Evolutionary conservation across 768 basidiomycete genomes (phyloP).

Genomic region (Leccinum broughii): DNA sequence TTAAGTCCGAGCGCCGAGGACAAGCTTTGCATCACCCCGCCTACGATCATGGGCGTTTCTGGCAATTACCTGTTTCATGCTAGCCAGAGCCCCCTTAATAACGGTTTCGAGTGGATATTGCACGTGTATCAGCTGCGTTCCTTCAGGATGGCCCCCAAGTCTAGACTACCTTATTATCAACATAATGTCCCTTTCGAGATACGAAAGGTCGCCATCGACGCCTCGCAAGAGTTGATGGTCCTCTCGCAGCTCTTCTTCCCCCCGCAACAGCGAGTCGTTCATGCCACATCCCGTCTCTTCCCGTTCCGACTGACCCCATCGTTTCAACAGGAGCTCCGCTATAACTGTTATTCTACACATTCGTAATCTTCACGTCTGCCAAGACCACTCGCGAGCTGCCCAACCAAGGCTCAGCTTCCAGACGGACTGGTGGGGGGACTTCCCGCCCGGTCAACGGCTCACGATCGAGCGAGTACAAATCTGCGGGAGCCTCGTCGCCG

Average conservation of each 20-base stretch:
- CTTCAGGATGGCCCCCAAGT: constrained; percentile 27
- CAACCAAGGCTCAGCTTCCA: constrained; percentile 30
- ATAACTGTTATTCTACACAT: constrained; percentile 43
- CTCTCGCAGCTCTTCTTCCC: constrained; percentile 33
- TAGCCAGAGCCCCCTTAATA: constrained; percentile 33
- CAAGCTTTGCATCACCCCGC: constrained; percentile 32
- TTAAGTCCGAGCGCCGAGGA: constrained; percentile 33
- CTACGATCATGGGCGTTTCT: constrained; percentile 35
- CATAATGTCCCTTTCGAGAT: constrained; percentile 36
- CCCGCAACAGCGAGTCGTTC: constrained; percentile 25
- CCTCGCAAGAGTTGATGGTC: constrained; percentile 32
- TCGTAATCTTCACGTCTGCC: constrained; percentile 55
- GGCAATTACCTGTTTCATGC: constrained; percentile 36
- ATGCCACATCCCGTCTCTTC: neutral
- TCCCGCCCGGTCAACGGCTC: constrained; percentile 35
- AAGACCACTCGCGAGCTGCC: constrained; percentile 49
- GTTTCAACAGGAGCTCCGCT: constrained; percentile 24
- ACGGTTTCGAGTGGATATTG: constrained; percentile 34
- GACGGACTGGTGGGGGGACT: constrained; percentile 37
- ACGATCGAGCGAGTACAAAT: constrained; percentile 32
- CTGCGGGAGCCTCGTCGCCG: constrained; percentile 26
- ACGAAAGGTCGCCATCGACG: constrained; percentile 35
- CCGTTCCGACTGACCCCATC: neutral
- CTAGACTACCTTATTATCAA: constrained; percentile 31
- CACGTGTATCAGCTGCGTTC: constrained; percentile 37